Percentiles rank a stretch among this genome's conserved stretches.
phyloP scores from a whole-genome alignment of 2,329 filamentous ascomycete species.

The Fusarium guadeloupense region DNA sequence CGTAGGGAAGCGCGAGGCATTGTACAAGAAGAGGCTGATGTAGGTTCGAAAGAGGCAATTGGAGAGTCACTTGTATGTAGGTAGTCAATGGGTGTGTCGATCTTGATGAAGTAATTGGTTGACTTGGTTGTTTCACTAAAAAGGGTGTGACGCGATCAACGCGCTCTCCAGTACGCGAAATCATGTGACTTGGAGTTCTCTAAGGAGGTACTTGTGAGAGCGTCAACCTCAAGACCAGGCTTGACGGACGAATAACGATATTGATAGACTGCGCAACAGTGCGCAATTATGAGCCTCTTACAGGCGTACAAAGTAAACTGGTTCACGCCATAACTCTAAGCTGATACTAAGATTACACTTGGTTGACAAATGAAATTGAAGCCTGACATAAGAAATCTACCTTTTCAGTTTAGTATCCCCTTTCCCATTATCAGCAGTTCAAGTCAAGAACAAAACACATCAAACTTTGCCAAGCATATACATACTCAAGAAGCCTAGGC shows the following conservation, averaged over 20 bases:
- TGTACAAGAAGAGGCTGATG: not conserved
- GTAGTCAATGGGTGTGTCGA: not conserved
- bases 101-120: not conserved
- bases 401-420: not conserved
- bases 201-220: no score
- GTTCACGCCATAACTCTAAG: not conserved
- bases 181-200: conserved; percentile 41
- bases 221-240: no score
- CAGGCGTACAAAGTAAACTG: not conserved
- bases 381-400: not conserved
- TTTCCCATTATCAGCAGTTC: not conserved
- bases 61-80: not conserved
- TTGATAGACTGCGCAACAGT: no score
- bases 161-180: conserved; percentile 33
- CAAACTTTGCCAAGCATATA: not conserved
- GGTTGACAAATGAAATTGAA: conserved; percentile 4
- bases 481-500: conserved; percentile 52
- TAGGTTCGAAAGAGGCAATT: not conserved
- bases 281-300: not conserved
- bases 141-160: conserved; percentile 33
- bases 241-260: no score
- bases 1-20: conserved; percentile 51
- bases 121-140: not conserved
- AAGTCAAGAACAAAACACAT: not conserved
- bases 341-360: not conserved